Conservation (phyloP, 1,284 basidiomycete species). For the Rhizoctonia solani region DNA sequence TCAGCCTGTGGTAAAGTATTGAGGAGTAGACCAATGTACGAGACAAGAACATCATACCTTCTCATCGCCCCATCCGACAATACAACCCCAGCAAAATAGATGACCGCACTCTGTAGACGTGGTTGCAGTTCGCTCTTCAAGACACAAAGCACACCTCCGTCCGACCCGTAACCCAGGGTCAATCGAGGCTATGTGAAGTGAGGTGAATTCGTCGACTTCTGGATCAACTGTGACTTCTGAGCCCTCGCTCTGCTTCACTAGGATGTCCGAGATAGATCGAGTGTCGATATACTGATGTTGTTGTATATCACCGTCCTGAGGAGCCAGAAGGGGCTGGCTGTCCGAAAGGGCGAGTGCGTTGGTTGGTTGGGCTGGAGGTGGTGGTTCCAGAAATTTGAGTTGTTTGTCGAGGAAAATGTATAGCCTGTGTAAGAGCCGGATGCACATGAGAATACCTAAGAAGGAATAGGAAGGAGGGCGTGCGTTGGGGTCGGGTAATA, state of each 20-base stretch:
- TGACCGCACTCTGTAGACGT: conserved; percentile 94
- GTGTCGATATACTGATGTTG: conserved; percentile 31
- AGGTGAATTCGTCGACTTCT: conserved; percentile 11
- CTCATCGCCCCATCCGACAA: conserved; percentile 85
- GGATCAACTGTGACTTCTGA: conserved; percentile 14
- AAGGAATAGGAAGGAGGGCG: conserved; percentile 83
- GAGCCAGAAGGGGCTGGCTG: conserved; percentile 8
- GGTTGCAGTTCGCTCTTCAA: conserved; percentile 78
- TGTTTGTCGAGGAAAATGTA: conserved; percentile 33
- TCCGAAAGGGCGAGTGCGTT: conserved; percentile 19
- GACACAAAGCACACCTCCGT: conserved; percentile 82
- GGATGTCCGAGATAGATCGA: conserved; percentile 20
- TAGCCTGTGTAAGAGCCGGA: conserved; percentile 71
- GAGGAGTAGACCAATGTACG: too few species aligned
- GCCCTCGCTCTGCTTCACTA: conserved; percentile 15
- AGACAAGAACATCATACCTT: conserved; percentile 55
- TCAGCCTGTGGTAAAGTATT: conserved; percentile 59
- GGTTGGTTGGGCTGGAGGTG: conserved; percentile 16
- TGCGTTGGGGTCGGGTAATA: conserved; percentile 68
- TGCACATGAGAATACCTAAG: conserved; percentile 73
- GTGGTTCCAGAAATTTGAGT: conserved; percentile 6
- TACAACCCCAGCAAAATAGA: conserved; percentile 92
- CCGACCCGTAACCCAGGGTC: conserved; percentile 53
- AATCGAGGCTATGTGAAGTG: conserved; percentile 38
- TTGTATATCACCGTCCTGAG: conserved; percentile 18